Conservation (phyloP, 371 early-diverging fungal genomes). For the Paraphysoderma sedebokerense region DNA sequence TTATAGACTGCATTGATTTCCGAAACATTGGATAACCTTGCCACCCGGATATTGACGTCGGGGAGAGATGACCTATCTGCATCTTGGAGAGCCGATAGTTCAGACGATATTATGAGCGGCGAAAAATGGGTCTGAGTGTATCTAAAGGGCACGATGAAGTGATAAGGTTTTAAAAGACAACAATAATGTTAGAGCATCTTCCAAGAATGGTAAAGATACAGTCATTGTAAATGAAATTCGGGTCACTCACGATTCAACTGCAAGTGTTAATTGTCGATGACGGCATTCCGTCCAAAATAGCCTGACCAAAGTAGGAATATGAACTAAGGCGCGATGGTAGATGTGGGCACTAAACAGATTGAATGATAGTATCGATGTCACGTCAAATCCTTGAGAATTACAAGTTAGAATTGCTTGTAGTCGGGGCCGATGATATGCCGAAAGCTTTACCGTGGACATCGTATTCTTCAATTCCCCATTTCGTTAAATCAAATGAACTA, state of each 20-base stretch:
- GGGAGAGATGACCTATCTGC: constrained; percentile 7
- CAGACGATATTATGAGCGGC: constrained; percentile 40
- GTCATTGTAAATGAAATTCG: background rate
- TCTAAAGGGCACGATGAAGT: too few relatives aligned
- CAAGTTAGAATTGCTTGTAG: constrained; percentile 2
- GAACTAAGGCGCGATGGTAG: constrained; percentile 40
- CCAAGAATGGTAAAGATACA: background rate
- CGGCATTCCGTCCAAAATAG: constrained; percentile 71
- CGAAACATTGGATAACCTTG: constrained; percentile 23
- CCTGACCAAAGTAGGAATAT: constrained; percentile 53
- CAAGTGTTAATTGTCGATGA: constrained; percentile 49
- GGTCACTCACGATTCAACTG: constrained; percentile 38
- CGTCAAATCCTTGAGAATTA: constrained; percentile 24
- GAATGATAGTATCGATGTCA: constrained; percentile 32
- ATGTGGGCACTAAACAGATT: constrained; percentile 47
- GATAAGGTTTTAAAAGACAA: too few relatives aligned
- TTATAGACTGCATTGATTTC: constrained; percentile 60
- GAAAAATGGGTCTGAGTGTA: constrained; percentile 56
- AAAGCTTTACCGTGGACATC: constrained; percentile 31
- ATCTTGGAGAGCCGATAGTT: constrained; percentile 28
- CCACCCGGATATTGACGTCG: constrained; percentile 48
- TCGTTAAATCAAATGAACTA: constrained; percentile 44
- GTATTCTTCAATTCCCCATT: constrained; percentile 48
- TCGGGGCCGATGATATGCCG: background rate
- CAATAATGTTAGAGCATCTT: too few relatives aligned